Evolutionary conservation across 306 rosid species (phyloP).

Genomic region (Herpetospermum pedunculosum): DNA sequence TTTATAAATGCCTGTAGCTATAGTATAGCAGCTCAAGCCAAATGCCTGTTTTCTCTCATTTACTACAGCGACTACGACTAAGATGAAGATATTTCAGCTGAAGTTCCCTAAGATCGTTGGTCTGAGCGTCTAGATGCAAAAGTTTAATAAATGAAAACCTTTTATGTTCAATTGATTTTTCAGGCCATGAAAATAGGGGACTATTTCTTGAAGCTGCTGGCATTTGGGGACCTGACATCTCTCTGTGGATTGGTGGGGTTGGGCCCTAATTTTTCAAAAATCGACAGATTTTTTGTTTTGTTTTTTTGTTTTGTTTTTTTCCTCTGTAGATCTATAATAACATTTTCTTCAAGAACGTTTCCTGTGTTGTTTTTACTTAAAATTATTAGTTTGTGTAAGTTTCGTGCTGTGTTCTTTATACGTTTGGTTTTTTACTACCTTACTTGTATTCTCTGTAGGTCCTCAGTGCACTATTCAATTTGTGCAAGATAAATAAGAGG

Average conservation of each 20-base stretch:
- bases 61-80: background rate
- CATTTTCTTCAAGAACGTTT: background rate
- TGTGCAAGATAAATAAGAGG: constrained; percentile 98
- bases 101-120: background rate
- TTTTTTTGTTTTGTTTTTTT: too few species aligned
- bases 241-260: background rate
- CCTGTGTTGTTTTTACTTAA: background rate
- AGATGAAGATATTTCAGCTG: background rate
- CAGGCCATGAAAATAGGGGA: background rate
- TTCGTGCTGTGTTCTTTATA: background rate
- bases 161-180: background rate
- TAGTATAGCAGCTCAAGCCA: background rate
- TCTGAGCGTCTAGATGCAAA: background rate
- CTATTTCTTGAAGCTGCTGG: background rate
- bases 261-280: background rate
- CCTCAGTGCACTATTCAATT: constrained; percentile 80
- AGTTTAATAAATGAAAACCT: background rate
- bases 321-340: background rate
- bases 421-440: background rate
- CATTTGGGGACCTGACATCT: background rate
- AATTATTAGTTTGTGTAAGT: background rate
- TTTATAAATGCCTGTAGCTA: background rate
- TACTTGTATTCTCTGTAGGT: constrained; percentile 44
- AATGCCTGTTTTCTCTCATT: background rate
- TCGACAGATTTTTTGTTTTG: background rate